phyloP scores from a whole-genome alignment of 495 filamentous ascomycete genomes.

The Lophiostoma macrostomum region DNA sequence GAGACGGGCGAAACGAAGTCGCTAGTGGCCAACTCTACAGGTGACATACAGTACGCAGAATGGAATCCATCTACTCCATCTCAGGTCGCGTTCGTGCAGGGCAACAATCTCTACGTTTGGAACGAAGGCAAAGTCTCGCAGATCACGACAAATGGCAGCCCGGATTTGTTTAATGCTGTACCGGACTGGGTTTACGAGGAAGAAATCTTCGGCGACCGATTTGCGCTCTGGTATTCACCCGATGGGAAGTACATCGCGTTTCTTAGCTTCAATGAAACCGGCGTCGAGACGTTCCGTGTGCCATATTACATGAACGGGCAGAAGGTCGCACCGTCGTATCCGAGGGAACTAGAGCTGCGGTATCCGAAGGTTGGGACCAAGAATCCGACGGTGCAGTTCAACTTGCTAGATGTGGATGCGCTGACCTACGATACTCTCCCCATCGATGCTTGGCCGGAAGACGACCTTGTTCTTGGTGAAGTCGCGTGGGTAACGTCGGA shows the following conservation, averaged over 20 bases:
- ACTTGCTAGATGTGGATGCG: slow-evolving; percentile 45
- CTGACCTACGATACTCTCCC: slow-evolving; percentile 36
- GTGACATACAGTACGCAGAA: slow-evolving; percentile 57
- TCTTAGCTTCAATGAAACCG: slow-evolving; percentile 58
- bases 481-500: slow-evolving; percentile 55
- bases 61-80: slow-evolving; percentile 47
- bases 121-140: slow-evolving; percentile 46
- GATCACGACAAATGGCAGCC: slow-evolving; percentile 54
- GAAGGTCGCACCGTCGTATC: slow-evolving; percentile 49
- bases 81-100: slow-evolving; percentile 54
- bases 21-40: slow-evolving; percentile 48
- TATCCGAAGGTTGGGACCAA: slow-evolving; percentile 59
- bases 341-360: slow-evolving; percentile 49
- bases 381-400: slow-evolving; percentile 54
- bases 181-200: slow-evolving; percentile 65
- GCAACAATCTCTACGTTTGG: slow-evolving; percentile 57
- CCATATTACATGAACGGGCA: slow-evolving; percentile 56
- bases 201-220: slow-evolving; percentile 53
- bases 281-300: slow-evolving; percentile 55
- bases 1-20: slow-evolving; percentile 45
- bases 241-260: slow-evolving; percentile 56
- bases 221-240: slow-evolving; percentile 56
- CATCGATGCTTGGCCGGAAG: slow-evolving; percentile 46
- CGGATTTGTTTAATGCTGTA: slow-evolving; percentile 56
- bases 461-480: slow-evolving; percentile 56